These are phyloP conservation scores for Camellia granthamiana DNA, from an alignment of 148 eudicot species.

Conservation along the genomic window DNA sequence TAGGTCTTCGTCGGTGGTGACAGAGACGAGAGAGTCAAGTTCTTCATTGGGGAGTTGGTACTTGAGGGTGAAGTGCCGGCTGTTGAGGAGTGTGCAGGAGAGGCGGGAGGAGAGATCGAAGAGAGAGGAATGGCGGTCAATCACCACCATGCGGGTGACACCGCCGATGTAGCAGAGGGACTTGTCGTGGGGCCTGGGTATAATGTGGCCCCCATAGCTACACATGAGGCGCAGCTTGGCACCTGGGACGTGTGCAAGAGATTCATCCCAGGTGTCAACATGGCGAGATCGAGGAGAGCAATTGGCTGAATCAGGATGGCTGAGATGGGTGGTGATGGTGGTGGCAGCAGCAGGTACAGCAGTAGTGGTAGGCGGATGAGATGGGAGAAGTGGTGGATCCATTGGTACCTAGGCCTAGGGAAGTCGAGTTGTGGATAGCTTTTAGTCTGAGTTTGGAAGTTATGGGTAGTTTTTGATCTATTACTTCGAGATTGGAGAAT, in stretches of 20 bases:
- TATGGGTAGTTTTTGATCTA: too few species aligned
- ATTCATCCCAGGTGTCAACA: conserved; percentile 43
- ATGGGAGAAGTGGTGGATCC: conserved; percentile 40
- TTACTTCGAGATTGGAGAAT: too few species aligned
- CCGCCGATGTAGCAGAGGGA: conserved; percentile 79
- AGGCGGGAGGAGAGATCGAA: conserved; percentile 43
- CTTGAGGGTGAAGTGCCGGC: conserved; percentile 54
- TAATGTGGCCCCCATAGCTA: conserved; percentile 82
- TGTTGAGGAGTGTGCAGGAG: conserved; percentile 51
- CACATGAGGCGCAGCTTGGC: conserved; percentile 79
- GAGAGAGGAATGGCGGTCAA: conserved; percentile 53
- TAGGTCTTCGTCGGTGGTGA: conserved; percentile 65
- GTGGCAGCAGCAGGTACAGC: conserved; percentile 1
- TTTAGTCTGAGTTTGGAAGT: not conserved
- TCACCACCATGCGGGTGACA: conserved; percentile 66
- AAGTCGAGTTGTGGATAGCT: not conserved
- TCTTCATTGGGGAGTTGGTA: conserved; percentile 87
- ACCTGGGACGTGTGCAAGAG: conserved; percentile 51
- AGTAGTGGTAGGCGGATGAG: conserved; percentile 16
- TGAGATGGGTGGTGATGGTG: conserved; percentile 11
- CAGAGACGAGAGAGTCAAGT: conserved; percentile 69
- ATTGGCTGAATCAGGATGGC: conserved; percentile 30
- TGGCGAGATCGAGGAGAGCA: conserved; percentile 46
- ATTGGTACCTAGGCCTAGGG: conserved; percentile 10
- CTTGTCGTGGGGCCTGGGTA: conserved; percentile 81